Percentiles rank a stretch among this genome's conserved stretches.
phyloP scores from a whole-genome alignment of 768 basidiomycete genomes.

The Mycena latifolia region DNA sequence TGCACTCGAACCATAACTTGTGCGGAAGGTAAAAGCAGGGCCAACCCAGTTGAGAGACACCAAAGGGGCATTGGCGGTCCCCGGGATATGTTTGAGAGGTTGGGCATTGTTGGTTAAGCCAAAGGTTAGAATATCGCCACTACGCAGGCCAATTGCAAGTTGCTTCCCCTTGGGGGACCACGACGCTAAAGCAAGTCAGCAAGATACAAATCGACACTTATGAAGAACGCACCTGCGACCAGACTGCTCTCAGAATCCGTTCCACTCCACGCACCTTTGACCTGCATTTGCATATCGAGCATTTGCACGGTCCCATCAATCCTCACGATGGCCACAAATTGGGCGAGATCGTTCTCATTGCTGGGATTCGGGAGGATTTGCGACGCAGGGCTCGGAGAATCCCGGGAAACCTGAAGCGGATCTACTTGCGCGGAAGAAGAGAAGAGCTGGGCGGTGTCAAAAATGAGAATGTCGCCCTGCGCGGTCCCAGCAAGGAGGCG shows the following conservation, averaged over 20 bases:
- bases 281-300: constrained; percentile 67
- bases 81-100: constrained; percentile 73
- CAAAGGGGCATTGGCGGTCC: constrained; percentile 60
- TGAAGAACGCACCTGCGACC: constrained; percentile 65
- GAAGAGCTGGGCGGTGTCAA: constrained; percentile 66
- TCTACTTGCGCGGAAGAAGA: constrained; percentile 56
- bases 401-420: constrained; percentile 58
- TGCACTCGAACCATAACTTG: constrained; percentile 64
- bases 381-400: constrained; percentile 57
- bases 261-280: constrained; percentile 68
- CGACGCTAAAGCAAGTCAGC: constrained; percentile 60
- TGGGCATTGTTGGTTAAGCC: constrained; percentile 65
- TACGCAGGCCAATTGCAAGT: constrained; percentile 78
- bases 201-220: neutral
- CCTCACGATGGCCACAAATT: constrained; percentile 70
- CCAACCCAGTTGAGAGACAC: constrained; percentile 77
- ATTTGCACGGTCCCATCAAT: constrained; percentile 66
- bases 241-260: constrained; percentile 63
- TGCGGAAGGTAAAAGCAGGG: constrained; percentile 74
- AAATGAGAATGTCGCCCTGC: constrained; percentile 71
- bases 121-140: constrained; percentile 80
- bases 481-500: constrained; percentile 70
- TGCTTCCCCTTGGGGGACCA: constrained; percentile 94
- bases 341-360: constrained; percentile 60
- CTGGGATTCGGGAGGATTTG: constrained; percentile 78